Conservation (phyloP, 2,329 filamentous ascomycete genomes). For the Emergomyces orientalis region DNA sequence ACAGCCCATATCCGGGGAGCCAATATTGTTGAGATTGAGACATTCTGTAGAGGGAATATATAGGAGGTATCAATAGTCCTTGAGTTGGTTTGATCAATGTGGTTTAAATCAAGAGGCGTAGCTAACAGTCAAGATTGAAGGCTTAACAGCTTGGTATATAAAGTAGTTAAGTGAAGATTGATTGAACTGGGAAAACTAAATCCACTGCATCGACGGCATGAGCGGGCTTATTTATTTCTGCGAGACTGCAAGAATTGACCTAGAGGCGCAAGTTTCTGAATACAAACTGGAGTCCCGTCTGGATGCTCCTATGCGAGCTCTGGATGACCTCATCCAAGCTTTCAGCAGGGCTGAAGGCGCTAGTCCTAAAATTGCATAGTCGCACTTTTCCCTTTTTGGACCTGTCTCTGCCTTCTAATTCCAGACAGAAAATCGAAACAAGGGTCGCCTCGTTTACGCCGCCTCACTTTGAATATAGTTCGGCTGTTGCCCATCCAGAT, state of each 20-base stretch:
- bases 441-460: conserved; percentile 1
- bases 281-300: not conserved
- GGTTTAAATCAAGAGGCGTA: not conserved
- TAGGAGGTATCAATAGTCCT: conserved; percentile 9
- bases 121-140: not conserved
- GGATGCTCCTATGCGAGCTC: not conserved
- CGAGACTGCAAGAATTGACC: not conserved
- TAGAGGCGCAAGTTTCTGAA: not conserved
- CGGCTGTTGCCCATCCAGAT: not conserved
- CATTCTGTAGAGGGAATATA: conserved; percentile 20
- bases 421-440: not conserved
- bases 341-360: not conserved
- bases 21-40: conserved; percentile 38
- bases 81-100: not conserved
- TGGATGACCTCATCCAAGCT: conserved; percentile 3
- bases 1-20: conserved; percentile 42
- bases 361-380: not conserved
- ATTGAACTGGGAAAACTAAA: not conserved
- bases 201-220: not conserved
- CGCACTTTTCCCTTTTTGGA: not conserved
- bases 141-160: not conserved
- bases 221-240: not conserved
- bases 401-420: not conserved
- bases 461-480: conserved; percentile 7
- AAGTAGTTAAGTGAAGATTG: not conserved